Evolutionary conservation across 2,329 filamentous ascomycete species (phyloP).

Genomic region (Cercospora sojina): DNA sequence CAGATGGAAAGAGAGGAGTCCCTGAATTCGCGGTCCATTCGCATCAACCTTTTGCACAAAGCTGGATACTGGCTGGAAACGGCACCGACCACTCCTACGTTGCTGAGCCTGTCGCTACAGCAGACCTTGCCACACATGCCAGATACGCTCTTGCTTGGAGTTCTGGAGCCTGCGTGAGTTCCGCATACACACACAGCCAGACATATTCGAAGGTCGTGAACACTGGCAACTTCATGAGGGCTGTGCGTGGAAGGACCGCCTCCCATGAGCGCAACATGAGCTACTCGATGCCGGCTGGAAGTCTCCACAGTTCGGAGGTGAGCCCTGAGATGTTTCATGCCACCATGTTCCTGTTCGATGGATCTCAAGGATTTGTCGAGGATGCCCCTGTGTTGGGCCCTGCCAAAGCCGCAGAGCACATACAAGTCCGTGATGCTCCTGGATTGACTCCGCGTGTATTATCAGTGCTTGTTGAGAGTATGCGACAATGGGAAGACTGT

Average conservation of each 20-base stretch:
- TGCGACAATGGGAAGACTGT: no score
- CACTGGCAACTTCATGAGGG: constrained; percentile 8
- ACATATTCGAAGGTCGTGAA: constrained; percentile 8
- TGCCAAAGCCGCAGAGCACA: background rate
- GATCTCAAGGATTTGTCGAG: constrained; percentile 35
- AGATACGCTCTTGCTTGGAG: constrained; percentile 2
- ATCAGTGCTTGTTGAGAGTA: no score
- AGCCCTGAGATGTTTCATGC: constrained; percentile 36
- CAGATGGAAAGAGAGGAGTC: constrained; percentile 36
- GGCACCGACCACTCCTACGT: constrained; percentile 33
- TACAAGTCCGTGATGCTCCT: no score
- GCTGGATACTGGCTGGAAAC: constrained; percentile 42
- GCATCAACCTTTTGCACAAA: constrained; percentile 41
- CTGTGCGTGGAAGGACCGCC: background rate
- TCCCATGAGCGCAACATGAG: constrained; percentile 8
- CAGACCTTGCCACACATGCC: constrained; percentile 1
- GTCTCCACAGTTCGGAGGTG: constrained; percentile 37
- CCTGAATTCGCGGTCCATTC: constrained; percentile 36
- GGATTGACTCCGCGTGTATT: no score
- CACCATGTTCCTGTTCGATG: constrained; percentile 43
- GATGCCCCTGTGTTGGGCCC: constrained; percentile 40
- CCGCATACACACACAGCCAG: constrained; percentile 9
- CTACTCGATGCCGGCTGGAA: constrained; percentile 37
- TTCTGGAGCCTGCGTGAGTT: background rate
- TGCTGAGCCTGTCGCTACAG: constrained; percentile 30